These are phyloP conservation scores for Fistulifera pelliculosa DNA, from an alignment of 108 stramenopile genomes.

Conservation along the genomic window DNA sequence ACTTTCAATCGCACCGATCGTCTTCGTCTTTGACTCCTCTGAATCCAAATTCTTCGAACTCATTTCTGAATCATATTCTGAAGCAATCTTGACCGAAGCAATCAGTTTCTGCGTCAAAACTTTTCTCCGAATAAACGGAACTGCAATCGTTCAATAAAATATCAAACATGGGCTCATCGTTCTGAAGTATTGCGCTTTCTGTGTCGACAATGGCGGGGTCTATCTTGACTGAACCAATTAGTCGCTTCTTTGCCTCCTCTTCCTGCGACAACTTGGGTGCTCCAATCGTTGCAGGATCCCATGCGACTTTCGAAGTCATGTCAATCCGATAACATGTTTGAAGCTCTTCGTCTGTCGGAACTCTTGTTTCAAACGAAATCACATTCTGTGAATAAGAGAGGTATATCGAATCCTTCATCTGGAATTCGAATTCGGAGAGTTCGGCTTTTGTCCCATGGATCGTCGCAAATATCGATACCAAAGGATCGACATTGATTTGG, in stretches of 20 bases:
- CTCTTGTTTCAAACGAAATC: constrained; percentile 5
- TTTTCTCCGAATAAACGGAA: background rate
- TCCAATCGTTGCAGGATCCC: constrained; percentile 7
- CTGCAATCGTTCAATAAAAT: too few relatives aligned
- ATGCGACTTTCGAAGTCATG: constrained; percentile 1
- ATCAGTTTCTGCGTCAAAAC: background rate
- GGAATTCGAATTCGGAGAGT: background rate
- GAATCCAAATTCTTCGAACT: too few relatives aligned
- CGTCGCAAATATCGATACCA: constrained; percentile 19
- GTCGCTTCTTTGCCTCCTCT: background rate
- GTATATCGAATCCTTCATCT: background rate
- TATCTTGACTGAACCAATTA: too few relatives aligned
- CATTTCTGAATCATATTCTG: too few relatives aligned
- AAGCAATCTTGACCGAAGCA: background rate
- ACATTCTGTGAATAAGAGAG: background rate
- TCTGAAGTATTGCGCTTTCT: background rate
- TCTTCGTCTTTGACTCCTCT: too few relatives aligned
- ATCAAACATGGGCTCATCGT: background rate
- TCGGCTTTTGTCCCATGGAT: constrained; percentile 3
- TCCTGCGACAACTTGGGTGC: background rate
- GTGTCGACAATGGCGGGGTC: background rate
- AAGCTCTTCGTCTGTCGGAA: constrained; percentile 8
- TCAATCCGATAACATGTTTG: background rate
- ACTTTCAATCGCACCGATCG: too few relatives aligned
- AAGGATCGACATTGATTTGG: constrained; percentile 24